phyloP scores from a whole-genome alignment of 345 rosid genomes.

The Mangifera indica region DNA sequence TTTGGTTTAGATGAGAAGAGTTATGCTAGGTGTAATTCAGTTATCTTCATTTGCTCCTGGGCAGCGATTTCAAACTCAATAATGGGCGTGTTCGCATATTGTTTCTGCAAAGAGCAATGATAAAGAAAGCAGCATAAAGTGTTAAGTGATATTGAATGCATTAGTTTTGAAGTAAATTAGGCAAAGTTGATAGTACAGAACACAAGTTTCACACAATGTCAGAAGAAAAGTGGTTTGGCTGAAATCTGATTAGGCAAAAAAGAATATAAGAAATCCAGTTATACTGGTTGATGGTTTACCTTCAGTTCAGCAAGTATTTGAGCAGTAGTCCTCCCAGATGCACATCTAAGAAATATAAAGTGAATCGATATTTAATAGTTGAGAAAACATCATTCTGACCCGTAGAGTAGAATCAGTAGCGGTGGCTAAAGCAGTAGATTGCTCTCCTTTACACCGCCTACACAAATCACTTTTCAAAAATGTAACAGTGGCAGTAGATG shows the following conservation, averaged over 20 bases:
- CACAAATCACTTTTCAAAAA: background rate
- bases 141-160: background rate
- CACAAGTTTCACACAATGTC: background rate
- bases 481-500: background rate
- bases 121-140: background rate
- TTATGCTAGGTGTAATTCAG: conserved; percentile 77
- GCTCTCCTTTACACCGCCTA: conserved; percentile 79
- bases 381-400: conserved; percentile 36
- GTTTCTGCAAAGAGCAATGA: conserved; percentile 43
- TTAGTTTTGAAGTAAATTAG: background rate
- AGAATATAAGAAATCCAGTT: background rate
- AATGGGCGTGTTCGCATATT: conserved; percentile 73
- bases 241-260: too few relatives aligned
- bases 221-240: too few relatives aligned
- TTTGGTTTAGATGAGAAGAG: conserved; percentile 49
- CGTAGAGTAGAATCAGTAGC: conserved; percentile 61
- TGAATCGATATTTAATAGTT: background rate
- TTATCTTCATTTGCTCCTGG: conserved; percentile 84
- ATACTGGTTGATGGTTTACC: conserved; percentile 37
- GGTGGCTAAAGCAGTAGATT: conserved; percentile 81
- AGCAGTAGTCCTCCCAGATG: conserved; percentile 67
- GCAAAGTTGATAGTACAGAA: background rate
- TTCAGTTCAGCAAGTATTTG: conserved; percentile 78
- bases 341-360: conserved; percentile 63
- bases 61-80: conserved; percentile 87